Evolutionary conservation across 1,139 yeast genomes (phyloP).

Genomic region (Eremothecium gossypii): DNA sequence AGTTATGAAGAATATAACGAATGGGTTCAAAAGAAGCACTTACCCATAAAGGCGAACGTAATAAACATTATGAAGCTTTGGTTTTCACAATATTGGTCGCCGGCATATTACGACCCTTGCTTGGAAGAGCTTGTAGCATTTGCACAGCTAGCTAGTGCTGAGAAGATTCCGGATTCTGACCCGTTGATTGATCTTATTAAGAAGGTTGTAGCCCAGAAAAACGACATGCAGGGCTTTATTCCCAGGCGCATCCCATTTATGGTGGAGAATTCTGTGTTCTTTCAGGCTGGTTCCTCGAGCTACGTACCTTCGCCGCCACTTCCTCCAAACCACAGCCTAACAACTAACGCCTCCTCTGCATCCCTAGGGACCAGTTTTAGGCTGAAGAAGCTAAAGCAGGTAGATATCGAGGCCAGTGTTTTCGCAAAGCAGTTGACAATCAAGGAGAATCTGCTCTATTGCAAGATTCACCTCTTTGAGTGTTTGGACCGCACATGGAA

Average conservation of each 20-base stretch:
- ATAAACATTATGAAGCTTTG: constrained; percentile 62
- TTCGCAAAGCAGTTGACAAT: constrained; percentile 79
- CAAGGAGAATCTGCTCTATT: constrained; percentile 63
- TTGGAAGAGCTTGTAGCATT: constrained; percentile 51
- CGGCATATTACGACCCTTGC: constrained; percentile 46
- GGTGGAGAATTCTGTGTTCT: constrained; percentile 2
- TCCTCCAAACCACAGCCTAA: not conserved
- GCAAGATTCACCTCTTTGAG: constrained; percentile 61
- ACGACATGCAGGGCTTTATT: not conserved
- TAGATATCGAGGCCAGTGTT: constrained; percentile 67
- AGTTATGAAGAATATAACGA: constrained; percentile 70
- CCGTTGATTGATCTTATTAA: constrained; percentile 26
- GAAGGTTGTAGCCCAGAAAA: constrained; percentile 13
- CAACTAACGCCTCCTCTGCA: constrained; percentile 9
- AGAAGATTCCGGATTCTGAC: constrained; percentile 37
- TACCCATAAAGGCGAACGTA: constrained; percentile 59
- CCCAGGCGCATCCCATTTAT: constrained; percentile 4
- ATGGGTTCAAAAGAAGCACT: constrained; percentile 68
- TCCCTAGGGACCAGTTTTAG: constrained; percentile 15
- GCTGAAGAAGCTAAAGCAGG: constrained; percentile 37
- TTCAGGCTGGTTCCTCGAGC: not conserved
- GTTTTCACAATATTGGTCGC: constrained; percentile 73
- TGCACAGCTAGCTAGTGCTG: constrained; percentile 41
- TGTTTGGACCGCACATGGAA: constrained; percentile 79
- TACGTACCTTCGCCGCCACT: not conserved